Base-by-base conservation (phyloP, 257 asterid genomes). In the Prunella vulgaris region DNA sequence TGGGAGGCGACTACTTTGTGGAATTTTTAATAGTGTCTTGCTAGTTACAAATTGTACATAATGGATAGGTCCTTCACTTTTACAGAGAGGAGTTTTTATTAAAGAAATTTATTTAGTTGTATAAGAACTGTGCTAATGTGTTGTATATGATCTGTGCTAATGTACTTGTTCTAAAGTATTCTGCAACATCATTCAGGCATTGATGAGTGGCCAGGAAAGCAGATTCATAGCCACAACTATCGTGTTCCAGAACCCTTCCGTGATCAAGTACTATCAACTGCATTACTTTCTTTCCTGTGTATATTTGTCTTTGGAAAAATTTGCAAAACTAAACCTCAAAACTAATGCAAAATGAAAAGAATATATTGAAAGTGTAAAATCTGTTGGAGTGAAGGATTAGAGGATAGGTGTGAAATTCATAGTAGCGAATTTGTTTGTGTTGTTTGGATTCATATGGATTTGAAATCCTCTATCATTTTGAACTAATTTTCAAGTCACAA, bases 191-290 rank as follows among this genome's bases (percentile, higher is more conserved):
- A 63, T 81, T 65, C 84, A 93, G 97, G 98, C 40, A 87, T 93
- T 64, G 84, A 90, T 33, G 76, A 76, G 66, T 93, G 98, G 98
- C 95, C 97, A 0, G 96, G 97, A 64, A 85, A 84, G 80, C 98
- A 93, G 85, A 88, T 90, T 67, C 98, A 93, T 65, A 90, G 98
- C 76, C 98, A 93, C 84, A 93, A 90, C 77, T 93, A 93, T 78
- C 98, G 98, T 2, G 84, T 79, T 53, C 97, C 98, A 24, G 98
- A 88, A 46, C 89, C 87, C 54, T 90, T 83, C 72, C 83, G 66
- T 64, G 83, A 85, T 82, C 96, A 90, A 81, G 98, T 93, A 88
- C 75, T 78, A 14, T 37, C 83, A 61, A 73, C 84, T 84, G 70
- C 76, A 75, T 48, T 76, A 32, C 8, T 46, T 77, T 65, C 44